Conservation (phyloP, 306 rosid species). For the Lablab purpureus region DNA sequence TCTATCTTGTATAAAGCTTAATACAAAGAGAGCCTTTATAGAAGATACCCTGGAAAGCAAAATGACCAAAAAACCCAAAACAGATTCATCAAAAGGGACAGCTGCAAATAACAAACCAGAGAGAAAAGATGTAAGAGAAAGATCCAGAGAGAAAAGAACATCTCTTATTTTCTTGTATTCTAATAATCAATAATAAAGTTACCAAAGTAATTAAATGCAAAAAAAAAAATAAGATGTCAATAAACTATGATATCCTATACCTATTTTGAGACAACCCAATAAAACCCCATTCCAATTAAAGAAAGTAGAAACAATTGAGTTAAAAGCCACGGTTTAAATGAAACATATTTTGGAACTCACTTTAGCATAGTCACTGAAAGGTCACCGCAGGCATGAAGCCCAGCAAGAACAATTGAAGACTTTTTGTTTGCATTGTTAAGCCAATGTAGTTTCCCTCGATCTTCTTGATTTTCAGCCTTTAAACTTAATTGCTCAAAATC, state of each 20-base stretch:
- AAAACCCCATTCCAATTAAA: constrained; percentile 9
- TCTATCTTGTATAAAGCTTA: no score
- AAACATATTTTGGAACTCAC: constrained; percentile 59
- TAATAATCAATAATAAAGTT: constrained; percentile 20
- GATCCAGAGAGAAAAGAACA: no score
- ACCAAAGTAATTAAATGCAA: constrained; percentile 6
- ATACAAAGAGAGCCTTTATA: no score
- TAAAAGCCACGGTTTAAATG: constrained; percentile 9
- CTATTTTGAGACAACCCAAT: constrained; percentile 15
- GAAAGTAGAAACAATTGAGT: constrained; percentile 31
- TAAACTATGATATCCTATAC: constrained; percentile 17
- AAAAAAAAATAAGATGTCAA: constrained; percentile 11
- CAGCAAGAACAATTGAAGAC: constrained; percentile 77
- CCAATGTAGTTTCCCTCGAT: constrained; percentile 34
- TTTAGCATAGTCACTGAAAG: constrained; percentile 90
- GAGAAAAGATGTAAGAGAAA: no score
- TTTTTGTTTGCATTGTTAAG: constrained; percentile 46
- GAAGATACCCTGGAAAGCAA: no score
- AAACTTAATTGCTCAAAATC: constrained; percentile 42
- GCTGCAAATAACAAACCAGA: no score
- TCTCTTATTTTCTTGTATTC: no score
- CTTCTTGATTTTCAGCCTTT: constrained; percentile 47
- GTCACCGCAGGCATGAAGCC: constrained; percentile 99
- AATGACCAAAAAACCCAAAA: no score
- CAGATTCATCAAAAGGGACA: no score